A percentile compares a stretch with the other conserved stretches of the same genome.
These are phyloP conservation scores for Aegilops tauschii DNA, from an alignment of 176 grass and related monocot genomes.

Conservation along the genomic window DNA sequence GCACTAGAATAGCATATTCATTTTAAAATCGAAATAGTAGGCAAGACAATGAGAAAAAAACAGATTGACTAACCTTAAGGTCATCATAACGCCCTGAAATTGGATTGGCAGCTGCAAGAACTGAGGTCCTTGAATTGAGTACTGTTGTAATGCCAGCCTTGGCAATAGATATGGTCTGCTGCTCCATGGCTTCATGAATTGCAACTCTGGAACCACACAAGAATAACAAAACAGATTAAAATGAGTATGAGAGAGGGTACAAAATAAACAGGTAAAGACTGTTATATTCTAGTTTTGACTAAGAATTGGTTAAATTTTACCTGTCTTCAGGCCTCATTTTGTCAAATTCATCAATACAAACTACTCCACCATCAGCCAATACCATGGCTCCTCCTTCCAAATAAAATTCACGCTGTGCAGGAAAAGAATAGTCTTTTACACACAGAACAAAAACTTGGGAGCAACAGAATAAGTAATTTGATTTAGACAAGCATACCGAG, in stretches of 20 bases:
- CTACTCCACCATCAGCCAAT: conserved; percentile 93
- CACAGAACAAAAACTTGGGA: background rate
- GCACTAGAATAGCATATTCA: background rate
- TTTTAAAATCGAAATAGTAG: background rate
- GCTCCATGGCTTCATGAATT: conserved; percentile 99
- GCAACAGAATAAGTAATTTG: background rate
- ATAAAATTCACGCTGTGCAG: conserved; percentile 95
- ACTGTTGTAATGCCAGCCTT: conserved; percentile 99
- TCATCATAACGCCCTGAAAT: conserved; percentile 88
- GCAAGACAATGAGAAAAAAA: background rate
- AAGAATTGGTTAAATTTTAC: conserved; percentile 26
- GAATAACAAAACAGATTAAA: background rate
- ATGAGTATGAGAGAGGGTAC: background rate
- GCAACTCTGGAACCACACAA: conserved; percentile 65
- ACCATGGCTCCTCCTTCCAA: conserved; percentile 99
- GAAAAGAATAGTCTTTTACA: background rate
- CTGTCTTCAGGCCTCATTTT: conserved; percentile 99
- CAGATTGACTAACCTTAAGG: conserved; percentile 58
- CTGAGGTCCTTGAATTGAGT: conserved; percentile 94
- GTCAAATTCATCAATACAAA: conserved; percentile 98
- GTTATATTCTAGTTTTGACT: background rate
- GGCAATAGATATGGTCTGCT: conserved; percentile 98
- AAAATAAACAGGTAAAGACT: background rate
- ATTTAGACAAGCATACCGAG: conserved; percentile 53
- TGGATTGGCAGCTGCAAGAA: conserved; percentile 98